Evolutionary conservation across 495 filamentous ascomycete species (phyloP), one percentile per base, ranked within the genome.

Genomic region (Immersiella caudata): DNA sequence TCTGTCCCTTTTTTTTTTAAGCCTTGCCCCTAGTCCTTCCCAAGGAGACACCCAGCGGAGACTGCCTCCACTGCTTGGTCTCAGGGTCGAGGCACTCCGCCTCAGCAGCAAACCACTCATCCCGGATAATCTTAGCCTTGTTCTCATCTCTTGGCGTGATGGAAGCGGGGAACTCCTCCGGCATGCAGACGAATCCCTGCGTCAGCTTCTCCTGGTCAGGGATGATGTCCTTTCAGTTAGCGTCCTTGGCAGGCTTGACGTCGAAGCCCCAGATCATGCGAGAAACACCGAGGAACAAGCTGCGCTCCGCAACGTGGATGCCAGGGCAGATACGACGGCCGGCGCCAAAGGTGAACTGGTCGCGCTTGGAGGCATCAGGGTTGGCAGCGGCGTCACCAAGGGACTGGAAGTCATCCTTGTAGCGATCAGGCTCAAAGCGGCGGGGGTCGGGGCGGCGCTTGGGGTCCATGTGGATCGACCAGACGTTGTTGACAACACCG

Each of bases 241-340:
- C 70, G 57, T 80, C 79, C 21, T 67, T 52, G n/a, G 71, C 71
- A 0, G 73, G 71, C 46, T 40, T 58, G 51, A 87, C 74, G 50
- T 86, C 68, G 66, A 89, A 89, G 0, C 79, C 85, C 71, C 87
- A 86, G 9, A 91, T 67, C 4, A 86, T 75, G 40, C 83, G 79
- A 0, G 85, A 79, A 5, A 85, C 71, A 20, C 70, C 80, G 0
- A 88, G 40, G 70, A 80, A 88, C 9, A 90, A 64, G 1, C 76
- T 83, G n/a, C 79, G 79, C 65, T 89, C 87, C 0, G 88, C 88
- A 1, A 90, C 71, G 52, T 85, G 76, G 2, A 84, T 83, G 0
- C 87, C 88, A 0, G 84, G 82, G 68, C 88, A 90, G 22, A 86
- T 79, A 0, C 88, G 79, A 4, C 87, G 79, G 0, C 88, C 88